phyloP scores from a whole-genome alignment of 257 asterid genomes.

The Ophiorrhiza pumila region DNA sequence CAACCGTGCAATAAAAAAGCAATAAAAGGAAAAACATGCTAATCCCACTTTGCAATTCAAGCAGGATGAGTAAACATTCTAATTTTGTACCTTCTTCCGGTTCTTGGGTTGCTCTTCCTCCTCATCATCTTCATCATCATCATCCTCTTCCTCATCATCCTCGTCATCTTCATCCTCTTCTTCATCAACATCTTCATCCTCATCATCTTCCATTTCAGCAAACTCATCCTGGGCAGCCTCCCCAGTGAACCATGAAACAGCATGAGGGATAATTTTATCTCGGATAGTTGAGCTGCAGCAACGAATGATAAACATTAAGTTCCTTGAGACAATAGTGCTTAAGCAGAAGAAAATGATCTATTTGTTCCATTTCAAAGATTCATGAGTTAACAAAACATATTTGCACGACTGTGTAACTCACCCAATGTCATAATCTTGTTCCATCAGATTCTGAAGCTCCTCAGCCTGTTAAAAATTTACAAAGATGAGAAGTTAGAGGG shows the following conservation, averaged over 20 bases:
- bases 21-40: neutral
- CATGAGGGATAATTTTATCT: slow-evolving; percentile 85
- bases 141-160: slow-evolving; percentile 39
- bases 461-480: slow-evolving; percentile 50
- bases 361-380: neutral
- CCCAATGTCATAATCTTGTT: slow-evolving; percentile 90
- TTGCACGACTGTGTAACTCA: slow-evolving; percentile 21
- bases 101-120: slow-evolving; percentile 48
- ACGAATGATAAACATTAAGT: neutral
- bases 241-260: slow-evolving; percentile 93
- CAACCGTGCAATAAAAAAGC: slow-evolving; percentile 6
- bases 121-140: slow-evolving; percentile 41
- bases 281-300: slow-evolving; percentile 70
- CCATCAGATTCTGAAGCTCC: slow-evolving; percentile 77
- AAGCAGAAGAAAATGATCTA: neutral
- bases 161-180: slow-evolving; percentile 28
- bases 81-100: slow-evolving; percentile 47
- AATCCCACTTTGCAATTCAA: neutral
- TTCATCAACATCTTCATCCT: slow-evolving; percentile 19
- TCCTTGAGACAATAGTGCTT: neutral
- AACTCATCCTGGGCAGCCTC: slow-evolving; percentile 71
- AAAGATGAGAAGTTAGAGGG: neutral
- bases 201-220: slow-evolving; percentile 56
- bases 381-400: neutral
- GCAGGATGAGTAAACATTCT: neutral